Percentiles rank a stretch among this genome's conserved stretches.
These are phyloP conservation scores for Pestalotiopsis sp. DNA, from an alignment of 2,329 filamentous ascomycete genomes.

Conservation along the genomic window DNA sequence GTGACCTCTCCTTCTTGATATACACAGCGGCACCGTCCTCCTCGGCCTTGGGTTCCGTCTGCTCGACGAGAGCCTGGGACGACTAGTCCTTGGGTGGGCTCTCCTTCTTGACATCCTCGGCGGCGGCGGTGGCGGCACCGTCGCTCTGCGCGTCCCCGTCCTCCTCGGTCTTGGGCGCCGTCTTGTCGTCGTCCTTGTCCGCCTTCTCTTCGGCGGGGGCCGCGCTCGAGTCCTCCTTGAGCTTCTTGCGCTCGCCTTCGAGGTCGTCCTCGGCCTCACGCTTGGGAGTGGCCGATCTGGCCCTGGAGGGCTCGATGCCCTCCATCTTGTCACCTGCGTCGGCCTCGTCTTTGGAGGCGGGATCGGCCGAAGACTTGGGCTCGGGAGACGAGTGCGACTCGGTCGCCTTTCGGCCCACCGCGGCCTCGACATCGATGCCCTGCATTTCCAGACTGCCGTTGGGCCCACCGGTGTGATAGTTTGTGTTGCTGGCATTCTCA, in stretches of 20 bases:
- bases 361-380: slow-evolving; percentile 18
- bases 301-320: slow-evolving; percentile 22
- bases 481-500: slow-evolving; percentile 39
- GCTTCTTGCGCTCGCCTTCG: slow-evolving; percentile 48
- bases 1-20: too few relatives aligned
- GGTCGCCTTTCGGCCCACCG: slow-evolving; percentile 55
- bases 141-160: slow-evolving; percentile 18
- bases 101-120: slow-evolving; percentile 18
- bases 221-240: slow-evolving; percentile 42
- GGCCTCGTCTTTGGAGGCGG: slow-evolving; percentile 24
- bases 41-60: too few relatives aligned
- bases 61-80: background rate
- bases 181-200: background rate
- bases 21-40: too few relatives aligned
- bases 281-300: slow-evolving; percentile 47
- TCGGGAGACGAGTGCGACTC: slow-evolving; percentile 18
- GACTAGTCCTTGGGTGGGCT: slow-evolving; percentile 16
- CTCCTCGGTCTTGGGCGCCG: background rate
- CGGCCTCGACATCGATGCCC: slow-evolving; percentile 62
- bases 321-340: slow-evolving; percentile 35
- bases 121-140: slow-evolving; percentile 18
- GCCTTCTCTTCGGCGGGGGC: background rate
- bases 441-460: slow-evolving; percentile 46
- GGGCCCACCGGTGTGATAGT: slow-evolving; percentile 35
- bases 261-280: slow-evolving; percentile 56